phyloP scores from a whole-genome alignment of 2,329 filamentous ascomycete species.

The Colletotrichum tabaci region DNA sequence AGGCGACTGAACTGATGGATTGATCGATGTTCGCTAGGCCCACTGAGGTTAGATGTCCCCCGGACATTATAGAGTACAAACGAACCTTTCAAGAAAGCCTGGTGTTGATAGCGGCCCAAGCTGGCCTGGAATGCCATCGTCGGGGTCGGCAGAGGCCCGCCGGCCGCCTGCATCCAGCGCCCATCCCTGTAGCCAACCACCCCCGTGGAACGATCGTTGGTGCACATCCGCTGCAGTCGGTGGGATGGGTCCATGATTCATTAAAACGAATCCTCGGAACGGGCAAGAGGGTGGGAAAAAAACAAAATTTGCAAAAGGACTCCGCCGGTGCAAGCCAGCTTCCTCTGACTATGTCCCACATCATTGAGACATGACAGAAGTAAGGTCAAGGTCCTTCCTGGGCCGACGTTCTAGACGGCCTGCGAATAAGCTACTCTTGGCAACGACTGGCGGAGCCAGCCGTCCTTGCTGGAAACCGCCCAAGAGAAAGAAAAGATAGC shows the following conservation, averaged over 20 bases:
- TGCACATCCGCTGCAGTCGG: conserved; percentile 27
- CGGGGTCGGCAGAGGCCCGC: conserved; percentile 22
- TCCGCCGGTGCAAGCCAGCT: neutral
- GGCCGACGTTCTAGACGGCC: neutral
- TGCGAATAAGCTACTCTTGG: conserved; percentile 40
- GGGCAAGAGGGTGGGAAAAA: conserved; percentile 2
- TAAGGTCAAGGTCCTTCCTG: neutral
- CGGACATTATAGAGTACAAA: neutral
- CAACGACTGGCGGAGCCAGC: conserved; percentile 22
- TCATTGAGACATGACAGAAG: neutral
- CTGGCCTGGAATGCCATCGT: conserved; percentile 14
- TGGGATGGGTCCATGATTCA: conserved; percentile 37
- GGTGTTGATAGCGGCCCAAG: conserved; percentile 26
- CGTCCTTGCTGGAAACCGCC: conserved; percentile 2
- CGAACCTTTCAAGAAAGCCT: conserved; percentile 24
- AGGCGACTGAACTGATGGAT: neutral
- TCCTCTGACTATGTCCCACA: neutral
- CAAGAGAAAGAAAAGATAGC: neutral
- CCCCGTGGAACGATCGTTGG: conserved; percentile 40
- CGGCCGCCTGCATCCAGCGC: conserved; percentile 31
- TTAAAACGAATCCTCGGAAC: conserved; percentile 13
- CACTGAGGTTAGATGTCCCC: conserved; percentile 10
- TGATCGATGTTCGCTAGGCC: neutral
- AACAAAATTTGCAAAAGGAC: neutral
- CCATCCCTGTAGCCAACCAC: conserved; percentile 27